Conservation (phyloP, 495 filamentous ascomycete species). For the Cercophora sp. region DNA sequence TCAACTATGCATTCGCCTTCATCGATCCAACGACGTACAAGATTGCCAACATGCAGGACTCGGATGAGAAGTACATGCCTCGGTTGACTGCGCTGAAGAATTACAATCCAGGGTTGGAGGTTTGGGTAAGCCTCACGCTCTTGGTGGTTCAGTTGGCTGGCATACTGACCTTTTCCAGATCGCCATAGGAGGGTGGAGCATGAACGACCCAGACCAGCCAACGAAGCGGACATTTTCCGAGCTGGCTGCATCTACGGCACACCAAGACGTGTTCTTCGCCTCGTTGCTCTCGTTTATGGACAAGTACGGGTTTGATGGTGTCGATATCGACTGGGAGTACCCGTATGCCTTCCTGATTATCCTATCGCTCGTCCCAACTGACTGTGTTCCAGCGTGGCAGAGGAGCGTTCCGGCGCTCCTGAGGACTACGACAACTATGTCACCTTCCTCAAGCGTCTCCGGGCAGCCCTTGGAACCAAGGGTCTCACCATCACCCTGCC, state of each 20-base stretch:
- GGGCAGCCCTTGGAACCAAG: conserved; percentile 27
- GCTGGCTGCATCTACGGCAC: conserved; percentile 4
- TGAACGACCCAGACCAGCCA: conserved; percentile 35
- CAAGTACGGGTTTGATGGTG: conserved; percentile 48
- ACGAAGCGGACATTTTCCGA: conserved; percentile 28
- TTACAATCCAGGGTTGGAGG: conserved; percentile 32
- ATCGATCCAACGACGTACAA: conserved; percentile 14
- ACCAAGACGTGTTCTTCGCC: conserved; percentile 37
- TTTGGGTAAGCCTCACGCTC: no score
- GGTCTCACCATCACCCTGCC: conserved; percentile 43
- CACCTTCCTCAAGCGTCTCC: conserved; percentile 32
- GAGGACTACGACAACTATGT: conserved; percentile 44
- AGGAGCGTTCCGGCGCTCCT: conserved; percentile 39
- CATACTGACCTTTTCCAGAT: no score
- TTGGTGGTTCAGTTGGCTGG: no score
- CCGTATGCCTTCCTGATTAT: no score
- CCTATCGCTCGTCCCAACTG: no score
- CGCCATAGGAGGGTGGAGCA: conserved; percentile 46
- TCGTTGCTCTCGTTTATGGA: conserved; percentile 42
- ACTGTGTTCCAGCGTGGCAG: no score
- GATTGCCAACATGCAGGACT: conserved; percentile 12
- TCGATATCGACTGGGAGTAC: conserved; percentile 50
- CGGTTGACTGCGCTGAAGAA: conserved; percentile 30
- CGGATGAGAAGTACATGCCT: neutral
- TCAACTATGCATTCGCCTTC: conserved; percentile 23